Evolutionary conservation across 2,329 filamentous ascomycete species (phyloP).

Genomic region (Penicillium sp.): DNA sequence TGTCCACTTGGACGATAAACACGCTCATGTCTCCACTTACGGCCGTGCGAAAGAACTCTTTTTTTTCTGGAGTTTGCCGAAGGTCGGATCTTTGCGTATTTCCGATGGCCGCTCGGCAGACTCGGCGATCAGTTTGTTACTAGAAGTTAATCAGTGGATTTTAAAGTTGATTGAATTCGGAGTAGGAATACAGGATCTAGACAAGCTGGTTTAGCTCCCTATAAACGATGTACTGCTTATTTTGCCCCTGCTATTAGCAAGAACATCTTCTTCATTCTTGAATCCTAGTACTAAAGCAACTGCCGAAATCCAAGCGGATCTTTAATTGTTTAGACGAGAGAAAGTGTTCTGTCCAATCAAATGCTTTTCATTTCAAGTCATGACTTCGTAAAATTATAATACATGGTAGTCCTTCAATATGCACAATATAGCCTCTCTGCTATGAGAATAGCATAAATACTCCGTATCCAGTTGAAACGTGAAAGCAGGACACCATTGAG

Average conservation of each 20-base stretch:
- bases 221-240: no score
- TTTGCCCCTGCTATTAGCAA: no score
- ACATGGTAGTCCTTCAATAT: background rate
- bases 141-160: no score
- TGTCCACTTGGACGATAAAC: background rate
- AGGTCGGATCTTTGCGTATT: background rate
- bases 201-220: no score
- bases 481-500: background rate
- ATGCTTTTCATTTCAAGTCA: conserved; percentile 2
- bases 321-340: no score
- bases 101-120: background rate
- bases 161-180: no score
- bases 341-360: no score
- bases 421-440: background rate
- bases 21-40: background rate
- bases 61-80: background rate
- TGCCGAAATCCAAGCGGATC: no score
- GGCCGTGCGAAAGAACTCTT: background rate
- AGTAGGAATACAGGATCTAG: no score
- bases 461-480: background rate
- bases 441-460: background rate
- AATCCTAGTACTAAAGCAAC: no score
- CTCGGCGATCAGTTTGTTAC: background rate
- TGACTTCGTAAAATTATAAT: conserved; percentile 5
- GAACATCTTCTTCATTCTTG: no score